Conservation (phyloP, 176 grass and related monocot genomes). For the Hsuehochloa calcarea region DNA sequence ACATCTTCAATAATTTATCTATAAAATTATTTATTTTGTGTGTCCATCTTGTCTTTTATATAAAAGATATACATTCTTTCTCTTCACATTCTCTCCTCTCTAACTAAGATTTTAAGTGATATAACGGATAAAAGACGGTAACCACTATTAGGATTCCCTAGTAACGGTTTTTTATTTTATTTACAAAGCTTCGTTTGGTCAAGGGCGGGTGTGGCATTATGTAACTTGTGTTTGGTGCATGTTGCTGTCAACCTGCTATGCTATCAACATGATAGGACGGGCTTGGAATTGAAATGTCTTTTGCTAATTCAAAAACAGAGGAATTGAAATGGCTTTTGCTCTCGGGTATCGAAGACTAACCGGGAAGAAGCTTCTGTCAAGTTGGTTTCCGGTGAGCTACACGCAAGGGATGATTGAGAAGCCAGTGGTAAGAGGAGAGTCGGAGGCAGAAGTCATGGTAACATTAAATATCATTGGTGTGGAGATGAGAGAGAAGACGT, state of each 20-base stretch:
- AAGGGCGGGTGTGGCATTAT: constrained; percentile 20
- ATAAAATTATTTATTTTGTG: too few relatives aligned
- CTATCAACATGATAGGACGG: constrained; percentile 1
- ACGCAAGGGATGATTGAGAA: constrained; percentile 4
- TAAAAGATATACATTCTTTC: too few relatives aligned
- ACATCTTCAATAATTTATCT: too few relatives aligned
- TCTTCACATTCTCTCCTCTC: too few relatives aligned
- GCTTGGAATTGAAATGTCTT: background rate
- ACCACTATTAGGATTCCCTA: too few relatives aligned
- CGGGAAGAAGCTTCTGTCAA: constrained; percentile 16
- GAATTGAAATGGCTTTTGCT: background rate
- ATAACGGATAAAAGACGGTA: too few relatives aligned
- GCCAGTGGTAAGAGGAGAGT: background rate
- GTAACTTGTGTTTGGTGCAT: background rate
- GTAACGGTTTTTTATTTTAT: background rate
- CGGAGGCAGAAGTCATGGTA: background rate
- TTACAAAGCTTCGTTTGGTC: constrained; percentile 25
- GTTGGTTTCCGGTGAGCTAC: constrained; percentile 17
- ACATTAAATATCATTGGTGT: background rate
- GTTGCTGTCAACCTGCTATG: constrained; percentile 27
- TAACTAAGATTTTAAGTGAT: too few relatives aligned
- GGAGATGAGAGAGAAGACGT: background rate
- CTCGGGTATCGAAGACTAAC: background rate
- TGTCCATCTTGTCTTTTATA: too few relatives aligned
- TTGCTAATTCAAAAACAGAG: background rate